phyloP scores from a whole-genome alignment of 179 eudicot species.

The Pouteria campechiana region DNA sequence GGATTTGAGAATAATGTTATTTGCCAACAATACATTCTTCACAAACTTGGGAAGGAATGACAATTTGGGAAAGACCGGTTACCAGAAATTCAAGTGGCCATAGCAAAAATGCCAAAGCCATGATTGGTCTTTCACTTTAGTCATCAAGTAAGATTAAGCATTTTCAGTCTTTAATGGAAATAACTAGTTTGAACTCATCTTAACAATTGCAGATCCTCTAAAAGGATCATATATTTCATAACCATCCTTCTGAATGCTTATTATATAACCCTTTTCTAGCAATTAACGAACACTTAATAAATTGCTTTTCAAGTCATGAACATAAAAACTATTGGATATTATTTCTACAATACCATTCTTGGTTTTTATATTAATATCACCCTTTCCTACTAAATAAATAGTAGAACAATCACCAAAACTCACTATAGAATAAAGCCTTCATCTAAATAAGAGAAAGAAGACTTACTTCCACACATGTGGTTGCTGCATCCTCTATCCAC shows the following conservation, averaged over 20 bases:
- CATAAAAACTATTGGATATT: constrained; percentile 2
- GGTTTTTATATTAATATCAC: constrained; percentile 3
- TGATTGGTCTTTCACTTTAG: background rate
- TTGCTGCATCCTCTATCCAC: background rate
- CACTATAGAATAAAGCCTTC: constrained; percentile 1
- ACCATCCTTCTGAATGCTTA: background rate
- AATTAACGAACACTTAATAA: background rate
- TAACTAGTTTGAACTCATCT: background rate
- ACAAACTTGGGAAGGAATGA: background rate
- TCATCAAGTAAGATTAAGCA: background rate
- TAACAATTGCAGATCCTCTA: no score
- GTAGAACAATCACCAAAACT: constrained; percentile 5
- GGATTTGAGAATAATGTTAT: background rate
- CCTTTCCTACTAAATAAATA: background rate
- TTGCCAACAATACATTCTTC: background rate
- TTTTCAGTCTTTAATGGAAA: background rate
- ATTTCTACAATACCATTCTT: background rate
- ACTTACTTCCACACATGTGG: background rate
- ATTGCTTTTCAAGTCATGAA: background rate
- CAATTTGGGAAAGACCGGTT: constrained; percentile 2
- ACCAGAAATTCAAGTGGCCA: background rate
- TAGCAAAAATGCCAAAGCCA: background rate
- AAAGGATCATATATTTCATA: background rate
- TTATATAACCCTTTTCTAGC: background rate
- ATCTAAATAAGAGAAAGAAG: constrained; percentile 1